These are phyloP conservation scores for Xylaria sp. DNA, from an alignment of 2,329 filamentous ascomycete species.

Conservation along the genomic window DNA sequence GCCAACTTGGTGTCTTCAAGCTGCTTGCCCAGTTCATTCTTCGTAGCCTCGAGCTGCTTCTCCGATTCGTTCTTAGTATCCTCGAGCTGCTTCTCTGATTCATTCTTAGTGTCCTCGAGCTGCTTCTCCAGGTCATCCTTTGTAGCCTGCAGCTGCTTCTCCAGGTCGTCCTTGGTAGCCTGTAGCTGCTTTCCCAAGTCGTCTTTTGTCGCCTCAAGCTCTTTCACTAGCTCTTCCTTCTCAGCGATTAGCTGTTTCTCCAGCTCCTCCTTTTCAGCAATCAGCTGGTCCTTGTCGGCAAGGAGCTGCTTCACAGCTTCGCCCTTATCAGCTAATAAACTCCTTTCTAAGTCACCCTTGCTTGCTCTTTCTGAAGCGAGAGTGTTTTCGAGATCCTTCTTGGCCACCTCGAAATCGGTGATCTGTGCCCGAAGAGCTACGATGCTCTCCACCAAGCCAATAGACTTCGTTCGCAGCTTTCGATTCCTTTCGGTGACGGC, in stretches of 20 bases:
- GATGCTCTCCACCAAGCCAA: conserved; percentile 39
- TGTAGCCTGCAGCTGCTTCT: conserved; percentile 13
- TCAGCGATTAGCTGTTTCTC: conserved; percentile 19
- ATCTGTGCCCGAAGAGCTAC: conserved; percentile 37
- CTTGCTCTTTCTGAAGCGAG: conserved; percentile 25
- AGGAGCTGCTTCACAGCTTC: conserved; percentile 28
- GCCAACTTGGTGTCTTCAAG: conserved; percentile 16
- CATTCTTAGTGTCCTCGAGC: conserved; percentile 22
- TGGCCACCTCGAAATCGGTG: conserved; percentile 32
- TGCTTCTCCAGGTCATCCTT: conserved; percentile 13
- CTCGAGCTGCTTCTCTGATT: conserved; percentile 24
- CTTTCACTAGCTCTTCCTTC: conserved; percentile 18
- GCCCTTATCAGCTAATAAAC: conserved; percentile 13
- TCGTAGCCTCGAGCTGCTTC: conserved; percentile 28
- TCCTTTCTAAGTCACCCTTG: conserved; percentile 26
- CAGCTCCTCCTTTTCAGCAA: conserved; percentile 14
- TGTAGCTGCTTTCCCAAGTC: conserved; percentile 27
- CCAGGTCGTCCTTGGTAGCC: conserved; percentile 15
- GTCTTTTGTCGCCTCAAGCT: conserved; percentile 24
- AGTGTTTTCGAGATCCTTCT: conserved; percentile 22
- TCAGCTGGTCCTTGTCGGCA: conserved; percentile 22
- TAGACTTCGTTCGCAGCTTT: conserved; percentile 37
- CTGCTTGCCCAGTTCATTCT: conserved; percentile 15
- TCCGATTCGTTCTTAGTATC: conserved; percentile 24
- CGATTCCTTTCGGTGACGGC: conserved; percentile 36